These are phyloP conservation scores for Ruellia speciosa DNA, from an alignment of 305 asterid genomes.

Conservation along the genomic window DNA sequence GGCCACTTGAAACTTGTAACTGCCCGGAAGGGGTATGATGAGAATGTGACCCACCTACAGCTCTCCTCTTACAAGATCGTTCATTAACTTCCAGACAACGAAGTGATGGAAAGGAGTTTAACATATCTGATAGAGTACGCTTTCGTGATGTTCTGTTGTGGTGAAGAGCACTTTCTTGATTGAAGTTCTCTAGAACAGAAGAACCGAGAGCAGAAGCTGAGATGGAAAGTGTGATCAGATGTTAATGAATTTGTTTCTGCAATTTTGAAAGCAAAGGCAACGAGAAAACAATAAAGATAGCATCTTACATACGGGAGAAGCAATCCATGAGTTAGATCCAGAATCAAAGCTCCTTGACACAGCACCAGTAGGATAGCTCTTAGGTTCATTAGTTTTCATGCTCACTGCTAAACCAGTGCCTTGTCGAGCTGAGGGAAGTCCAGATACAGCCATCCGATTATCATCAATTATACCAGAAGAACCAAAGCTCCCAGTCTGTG, in stretches of 20 bases:
- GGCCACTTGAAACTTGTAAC: constrained; percentile 37
- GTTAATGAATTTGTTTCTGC: constrained; percentile 13
- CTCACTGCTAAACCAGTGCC: constrained; percentile 32
- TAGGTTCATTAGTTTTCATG: constrained; percentile 34
- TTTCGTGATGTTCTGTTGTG: constrained; percentile 49
- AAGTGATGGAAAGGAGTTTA: constrained; percentile 72
- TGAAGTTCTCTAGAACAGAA: constrained; percentile 35
- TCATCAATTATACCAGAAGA: constrained; percentile 46
- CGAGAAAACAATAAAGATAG: constrained; percentile 21
- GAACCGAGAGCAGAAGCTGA: constrained; percentile 54
- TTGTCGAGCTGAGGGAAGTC: constrained; percentile 39
- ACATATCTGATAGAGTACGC: constrained; percentile 64
- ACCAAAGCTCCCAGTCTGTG: constrained; percentile 53
- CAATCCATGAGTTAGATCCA: constrained; percentile 44
- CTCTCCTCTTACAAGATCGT: constrained; percentile 59
- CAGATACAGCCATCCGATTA: constrained; percentile 42
- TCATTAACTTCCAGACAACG: constrained; percentile 35
- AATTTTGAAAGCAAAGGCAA: constrained; percentile 18
- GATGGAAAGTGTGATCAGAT: constrained; percentile 20
- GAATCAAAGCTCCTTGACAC: constrained; percentile 40
- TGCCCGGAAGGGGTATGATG: constrained; percentile 39
- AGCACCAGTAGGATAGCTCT: constrained; percentile 36
- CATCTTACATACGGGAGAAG: constrained; percentile 66
- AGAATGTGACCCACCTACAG: constrained; percentile 33
- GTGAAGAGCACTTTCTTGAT: constrained; percentile 34